Evolutionary conservation across 805 yeast species (phyloP).

Genomic region (Ogataea pini): DNA sequence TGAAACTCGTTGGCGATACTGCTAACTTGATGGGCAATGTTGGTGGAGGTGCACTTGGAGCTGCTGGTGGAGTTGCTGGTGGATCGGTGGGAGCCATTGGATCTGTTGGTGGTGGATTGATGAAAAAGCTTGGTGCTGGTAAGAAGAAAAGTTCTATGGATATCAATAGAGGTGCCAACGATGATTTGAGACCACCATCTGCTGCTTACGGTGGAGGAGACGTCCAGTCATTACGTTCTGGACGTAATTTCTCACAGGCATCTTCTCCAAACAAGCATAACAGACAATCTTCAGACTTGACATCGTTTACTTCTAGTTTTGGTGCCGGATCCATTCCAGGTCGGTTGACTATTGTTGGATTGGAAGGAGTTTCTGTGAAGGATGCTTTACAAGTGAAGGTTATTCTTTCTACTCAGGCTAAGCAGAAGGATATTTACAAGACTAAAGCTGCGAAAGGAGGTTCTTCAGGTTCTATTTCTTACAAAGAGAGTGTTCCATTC

Average conservation of each 20-base stretch:
- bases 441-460: slow-evolving; percentile 58
- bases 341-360: slow-evolving; percentile 48
- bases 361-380: slow-evolving; percentile 21
- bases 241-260: slow-evolving; percentile 21
- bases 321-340: slow-evolving; percentile 50
- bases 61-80: slow-evolving; percentile 45
- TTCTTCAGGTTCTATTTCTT: slow-evolving; percentile 45
- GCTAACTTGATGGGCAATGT: slow-evolving; percentile 48
- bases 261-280: slow-evolving; percentile 18
- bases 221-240: slow-evolving; percentile 41
- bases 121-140: slow-evolving; percentile 23
- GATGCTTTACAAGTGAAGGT: slow-evolving; percentile 53
- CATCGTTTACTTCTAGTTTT: slow-evolving; percentile 40
- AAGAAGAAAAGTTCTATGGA: slow-evolving; percentile 24
- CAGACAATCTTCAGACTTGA: slow-evolving; percentile 32
- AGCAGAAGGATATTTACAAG: slow-evolving; percentile 60
- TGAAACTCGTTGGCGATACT: slow-evolving; percentile 36
- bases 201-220: slow-evolving; percentile 31
- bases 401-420: slow-evolving; percentile 39
- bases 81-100: slow-evolving; percentile 44
- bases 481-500: slow-evolving; percentile 69
- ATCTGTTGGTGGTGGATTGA: slow-evolving; percentile 38
- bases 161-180: slow-evolving; percentile 10
- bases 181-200: slow-evolving; percentile 21
- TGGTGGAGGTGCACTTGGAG: slow-evolving; percentile 43